Evolutionary conservation across 108 stramenopile species (phyloP), one percentile per base, ranked within the genome.

Genomic region (Schizochytrium sp.): DNA sequence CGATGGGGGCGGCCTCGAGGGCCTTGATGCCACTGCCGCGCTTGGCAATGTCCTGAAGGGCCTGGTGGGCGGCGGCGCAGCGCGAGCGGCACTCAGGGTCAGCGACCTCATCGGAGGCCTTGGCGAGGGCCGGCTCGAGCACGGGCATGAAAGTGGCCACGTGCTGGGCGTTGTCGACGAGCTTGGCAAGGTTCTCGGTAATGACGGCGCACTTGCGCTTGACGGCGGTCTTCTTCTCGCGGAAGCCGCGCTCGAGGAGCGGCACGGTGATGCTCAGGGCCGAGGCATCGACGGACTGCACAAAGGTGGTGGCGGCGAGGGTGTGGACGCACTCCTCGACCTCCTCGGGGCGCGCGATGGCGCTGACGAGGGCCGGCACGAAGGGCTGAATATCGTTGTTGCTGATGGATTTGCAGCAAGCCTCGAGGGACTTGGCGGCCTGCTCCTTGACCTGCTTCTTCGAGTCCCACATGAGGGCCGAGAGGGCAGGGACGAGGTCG

Each of bases 141-240:
- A 96, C 94, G 44, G 97, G 95, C 72, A 99, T 94, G 94, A 99
- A 99, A 48, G 99, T 98, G 87, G 97, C 97, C 58, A 98, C 96
- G 90, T 97, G 96, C 87, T 96, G 87, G 4, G 98, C 96, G 90
- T 99, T 96, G 92, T 98, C 97, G 4, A 99, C 97, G 91, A 99
- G 98, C 93, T 97, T 97, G 91, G 95, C 95, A 96, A 98, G 98
- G 95, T 99, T 99, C 94, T 97, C 96, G 88, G 98, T 99, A 91
- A 99, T 99, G 58, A 98, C 97, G 72, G 99, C 98, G 60, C 97
- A 96, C 92, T 98, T 97, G 89, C 98, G 96, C 95, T 99, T 99
- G 72, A 53, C 51, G 44, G 72, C 72, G 16, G 72, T 83, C 59
- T 76, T 89, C 47, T 95, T 96, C 91, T 99, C 98, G 23, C 96